Evolutionary conservation across 495 filamentous ascomycete genomes (phyloP).

Genomic region (Penicillium paxilli): DNA sequence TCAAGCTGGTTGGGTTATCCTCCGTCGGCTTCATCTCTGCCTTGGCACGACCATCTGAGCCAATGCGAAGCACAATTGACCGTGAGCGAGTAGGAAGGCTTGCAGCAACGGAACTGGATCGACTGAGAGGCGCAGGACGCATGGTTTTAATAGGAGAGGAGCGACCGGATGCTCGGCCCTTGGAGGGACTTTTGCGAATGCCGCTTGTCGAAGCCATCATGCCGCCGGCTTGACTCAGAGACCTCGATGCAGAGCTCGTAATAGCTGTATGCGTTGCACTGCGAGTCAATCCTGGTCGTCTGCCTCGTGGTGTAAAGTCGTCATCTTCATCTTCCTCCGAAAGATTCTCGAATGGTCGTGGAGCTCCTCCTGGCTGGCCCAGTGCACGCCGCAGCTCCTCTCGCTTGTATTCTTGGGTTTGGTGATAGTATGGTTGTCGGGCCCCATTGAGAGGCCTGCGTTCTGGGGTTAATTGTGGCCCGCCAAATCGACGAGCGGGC

Average conservation of each 20-base stretch:
- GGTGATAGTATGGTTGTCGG: conserved; percentile 59
- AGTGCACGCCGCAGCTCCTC: conserved; percentile 50
- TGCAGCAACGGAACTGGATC: conserved; percentile 33
- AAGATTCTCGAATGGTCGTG: conserved; percentile 12
- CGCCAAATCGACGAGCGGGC: conserved; percentile 47
- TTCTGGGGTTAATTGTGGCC: conserved; percentile 37
- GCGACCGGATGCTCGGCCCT: conserved; percentile 42
- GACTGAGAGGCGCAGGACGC: conserved; percentile 28
- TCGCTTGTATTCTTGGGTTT: conserved; percentile 55
- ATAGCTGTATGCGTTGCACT: conserved; percentile 53
- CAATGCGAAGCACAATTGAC: conserved; percentile 68
- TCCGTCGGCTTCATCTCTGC: conserved; percentile 65
- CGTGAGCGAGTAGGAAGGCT: conserved; percentile 36
- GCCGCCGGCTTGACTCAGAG: conserved; percentile 29
- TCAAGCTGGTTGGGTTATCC: conserved; percentile 40
- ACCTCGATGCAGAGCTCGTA: conserved; percentile 28
- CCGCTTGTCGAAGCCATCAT: conserved; percentile 38
- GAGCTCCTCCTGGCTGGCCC: conserved; percentile 3
- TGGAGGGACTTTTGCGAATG: conserved; percentile 47
- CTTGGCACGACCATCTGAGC: conserved; percentile 68
- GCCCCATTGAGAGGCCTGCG: conserved; percentile 30
- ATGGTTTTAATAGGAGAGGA: conserved; percentile 39
- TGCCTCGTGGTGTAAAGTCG: conserved; percentile 39
- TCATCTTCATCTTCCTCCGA: conserved; percentile 46
- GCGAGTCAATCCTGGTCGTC: conserved; percentile 57